Conservation (phyloP, 495 filamentous ascomycete species). For the Xylaria venustula region DNA sequence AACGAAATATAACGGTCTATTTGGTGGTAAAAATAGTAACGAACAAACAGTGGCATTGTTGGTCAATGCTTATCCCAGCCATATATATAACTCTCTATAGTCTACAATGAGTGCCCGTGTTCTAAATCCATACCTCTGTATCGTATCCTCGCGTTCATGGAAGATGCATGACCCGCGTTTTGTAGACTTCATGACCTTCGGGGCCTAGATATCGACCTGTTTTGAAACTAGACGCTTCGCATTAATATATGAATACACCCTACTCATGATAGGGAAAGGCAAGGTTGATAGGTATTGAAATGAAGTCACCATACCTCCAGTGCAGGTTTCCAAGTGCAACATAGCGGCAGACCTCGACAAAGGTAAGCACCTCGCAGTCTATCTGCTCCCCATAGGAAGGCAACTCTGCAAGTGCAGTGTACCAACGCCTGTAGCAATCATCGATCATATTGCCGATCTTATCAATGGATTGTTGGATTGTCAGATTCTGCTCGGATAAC, state of each 20-base stretch:
- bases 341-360: not conserved
- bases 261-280: not conserved
- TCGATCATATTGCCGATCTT: constrained; percentile 8
- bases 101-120: no score
- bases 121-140: no score
- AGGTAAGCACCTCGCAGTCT: not conserved
- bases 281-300: no score
- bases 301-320: not conserved
- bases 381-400: constrained; percentile 7
- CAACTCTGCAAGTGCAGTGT: constrained; percentile 9
- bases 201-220: constrained; percentile 13
- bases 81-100: no score
- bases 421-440: constrained; percentile 12
- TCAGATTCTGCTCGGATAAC: not conserved
- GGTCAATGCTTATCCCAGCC: no score
- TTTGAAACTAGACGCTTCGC: not conserved
- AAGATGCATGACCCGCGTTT: constrained; percentile 8
- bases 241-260: not conserved
- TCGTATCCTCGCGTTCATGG: no score
- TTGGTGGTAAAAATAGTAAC: no score
- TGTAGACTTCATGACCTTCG: constrained; percentile 5
- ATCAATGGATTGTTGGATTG: constrained; percentile 8
- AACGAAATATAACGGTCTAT: no score
- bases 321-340: not conserved
- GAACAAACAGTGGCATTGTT: no score